Conservation (phyloP, 116 monocot species). For the Posidonia oceanica region DNA sequence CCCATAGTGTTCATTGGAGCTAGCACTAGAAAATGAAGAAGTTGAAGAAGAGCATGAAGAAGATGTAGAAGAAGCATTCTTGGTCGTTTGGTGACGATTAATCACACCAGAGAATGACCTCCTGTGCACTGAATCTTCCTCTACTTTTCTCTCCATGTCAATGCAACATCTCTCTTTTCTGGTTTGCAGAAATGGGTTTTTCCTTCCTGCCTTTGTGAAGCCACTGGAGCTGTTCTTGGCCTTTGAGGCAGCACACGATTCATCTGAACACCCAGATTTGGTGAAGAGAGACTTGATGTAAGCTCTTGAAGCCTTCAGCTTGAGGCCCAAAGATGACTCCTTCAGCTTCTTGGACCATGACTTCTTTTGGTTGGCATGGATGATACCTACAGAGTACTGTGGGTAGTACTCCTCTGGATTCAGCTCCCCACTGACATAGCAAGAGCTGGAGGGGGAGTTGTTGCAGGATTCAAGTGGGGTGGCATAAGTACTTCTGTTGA, state of each 20-base stretch:
- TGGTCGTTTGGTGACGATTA: constrained; percentile 17
- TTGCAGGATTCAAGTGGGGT: constrained; percentile 52
- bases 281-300: constrained; percentile 79
- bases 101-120: constrained; percentile 45
- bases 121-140: constrained; percentile 19
- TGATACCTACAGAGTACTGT: constrained; percentile 14
- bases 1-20: constrained; percentile 9
- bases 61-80: constrained; percentile 13
- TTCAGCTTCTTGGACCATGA: constrained; percentile 60
- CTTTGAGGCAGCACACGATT: constrained; percentile 10
- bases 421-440: constrained; percentile 53
- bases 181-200: constrained; percentile 19
- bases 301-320: constrained; percentile 65
- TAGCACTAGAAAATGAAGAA: constrained; percentile 23
- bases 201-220: constrained; percentile 15
- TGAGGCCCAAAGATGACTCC: constrained; percentile 29
- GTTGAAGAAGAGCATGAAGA: constrained; percentile 23
- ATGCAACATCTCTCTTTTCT: constrained; percentile 8
- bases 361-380: constrained; percentile 16
- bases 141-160: constrained; percentile 11
- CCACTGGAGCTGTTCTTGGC: constrained; percentile 12
- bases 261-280: constrained; percentile 24
- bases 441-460: constrained; percentile 40
- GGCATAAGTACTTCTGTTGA: background rate
- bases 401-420: constrained; percentile 32